These are phyloP conservation scores for Carex scoparia DNA, from an alignment of 176 grass and related monocot genomes.

Conservation along the genomic window DNA sequence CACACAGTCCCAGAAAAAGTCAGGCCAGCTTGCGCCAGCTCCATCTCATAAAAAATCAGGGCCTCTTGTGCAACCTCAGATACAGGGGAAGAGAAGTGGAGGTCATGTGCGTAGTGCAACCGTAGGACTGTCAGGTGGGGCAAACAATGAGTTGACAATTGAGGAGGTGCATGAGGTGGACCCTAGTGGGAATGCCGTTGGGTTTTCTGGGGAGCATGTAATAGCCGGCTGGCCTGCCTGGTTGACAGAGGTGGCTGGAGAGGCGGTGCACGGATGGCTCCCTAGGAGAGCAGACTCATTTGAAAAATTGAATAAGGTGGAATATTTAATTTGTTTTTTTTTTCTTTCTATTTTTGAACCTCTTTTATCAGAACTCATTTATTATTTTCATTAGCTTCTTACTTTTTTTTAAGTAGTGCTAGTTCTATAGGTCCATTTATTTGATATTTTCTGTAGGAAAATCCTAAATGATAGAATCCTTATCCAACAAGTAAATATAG, in stretches of 20 bases:
- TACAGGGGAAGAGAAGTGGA: neutral
- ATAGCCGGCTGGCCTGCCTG: constrained; percentile 45
- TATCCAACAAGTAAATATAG: neutral
- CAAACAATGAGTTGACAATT: neutral
- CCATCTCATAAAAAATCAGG: neutral
- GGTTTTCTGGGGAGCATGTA: constrained; percentile 36
- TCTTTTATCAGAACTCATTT: neutral
- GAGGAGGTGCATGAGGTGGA: constrained; percentile 12
- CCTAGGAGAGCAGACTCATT: constrained; percentile 39
- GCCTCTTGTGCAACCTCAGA: neutral
- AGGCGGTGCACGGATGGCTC: constrained; percentile 40
- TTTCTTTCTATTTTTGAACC: neutral
- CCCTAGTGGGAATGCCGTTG: constrained; percentile 31
- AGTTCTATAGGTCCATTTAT: neutral
- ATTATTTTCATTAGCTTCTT: neutral
- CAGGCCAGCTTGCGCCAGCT: neutral
- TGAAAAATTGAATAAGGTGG: constrained; percentile 49
- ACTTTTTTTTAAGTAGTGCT: neutral
- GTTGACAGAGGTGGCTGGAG: constrained; percentile 39
- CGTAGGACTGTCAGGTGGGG: constrained; percentile 2
- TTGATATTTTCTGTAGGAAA: constrained; percentile 1
- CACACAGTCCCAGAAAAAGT: neutral
- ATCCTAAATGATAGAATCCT: neutral
- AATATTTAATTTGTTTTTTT: neutral
- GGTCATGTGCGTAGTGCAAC: constrained; percentile 26